Base-by-base conservation (phyloP, 495 filamentous ascomycete genomes). In the Glonium stellatum region DNA sequence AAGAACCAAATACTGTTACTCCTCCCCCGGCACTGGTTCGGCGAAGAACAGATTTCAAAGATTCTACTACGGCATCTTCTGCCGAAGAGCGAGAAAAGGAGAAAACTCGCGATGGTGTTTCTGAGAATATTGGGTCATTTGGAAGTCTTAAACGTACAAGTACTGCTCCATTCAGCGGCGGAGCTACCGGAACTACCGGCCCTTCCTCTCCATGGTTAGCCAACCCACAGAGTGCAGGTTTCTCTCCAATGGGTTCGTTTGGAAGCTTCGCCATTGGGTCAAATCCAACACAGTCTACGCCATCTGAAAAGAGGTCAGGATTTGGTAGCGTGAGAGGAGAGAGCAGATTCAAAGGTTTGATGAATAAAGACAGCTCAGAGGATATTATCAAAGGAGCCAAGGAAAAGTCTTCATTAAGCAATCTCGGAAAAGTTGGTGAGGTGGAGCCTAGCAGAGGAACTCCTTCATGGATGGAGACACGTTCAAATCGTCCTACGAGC, bases 241-340 rank as follows among this genome's bases (percentile, higher is more conserved):
- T 89, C 59, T 80, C 86, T 4, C 83, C 84, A 4, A 88, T 92
- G 77, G 89, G 90, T 25, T 82, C 86, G n/a, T 96, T 96, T 73
- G 89, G 91, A 11, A 92, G 81, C 58, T 96, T 96, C 69, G 84
- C 84, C 10, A 70, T 91, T 22, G 80, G 78, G n/a, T 68, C 74
- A 13, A 68, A 65, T 27, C 58, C 71, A 4, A 71, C 72, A 15
- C 78, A 77, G 41, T 61, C 64, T 21, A 81, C 83, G 22, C 80
- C 84, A 15, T 71, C 74, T 37, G 89, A 95, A 56, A 93, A 90
- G 77, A 80, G 82, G 61, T 63, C 81, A 39, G 83, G 84, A 1
- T 83, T 84, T 69, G 86, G 82, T 46, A 87, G 82, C 62, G 66
- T 82, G 23, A 78, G 88, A 36, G 84, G 86, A 12, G 88, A 90